phyloP scores from a whole-genome alignment of 1,284 basidiomycete genomes.

The Sanghuangporus weigelae region DNA sequence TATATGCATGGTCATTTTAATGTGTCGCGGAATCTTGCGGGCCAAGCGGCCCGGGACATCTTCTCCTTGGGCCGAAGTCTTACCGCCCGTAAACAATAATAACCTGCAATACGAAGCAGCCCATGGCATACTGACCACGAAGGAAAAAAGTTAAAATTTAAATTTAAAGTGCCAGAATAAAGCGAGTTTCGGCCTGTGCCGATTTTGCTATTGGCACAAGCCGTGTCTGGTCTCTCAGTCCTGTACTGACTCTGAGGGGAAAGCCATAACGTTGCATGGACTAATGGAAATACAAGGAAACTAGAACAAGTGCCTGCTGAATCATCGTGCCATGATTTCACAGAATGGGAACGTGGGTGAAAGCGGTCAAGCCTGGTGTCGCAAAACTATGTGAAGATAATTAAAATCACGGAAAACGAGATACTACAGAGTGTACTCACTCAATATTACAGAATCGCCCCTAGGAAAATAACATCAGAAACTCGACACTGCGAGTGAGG shows the following conservation, averaged over 20 bases:
- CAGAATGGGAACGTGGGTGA: neutral
- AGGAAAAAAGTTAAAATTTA: too few relatives aligned
- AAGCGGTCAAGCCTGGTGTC: conserved; percentile 66
- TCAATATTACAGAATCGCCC: conserved; percentile 92
- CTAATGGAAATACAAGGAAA: too few relatives aligned
- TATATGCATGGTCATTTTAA: neutral
- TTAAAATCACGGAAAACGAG: conserved; percentile 8
- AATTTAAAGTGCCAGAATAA: too few relatives aligned
- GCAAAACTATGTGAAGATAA: conserved; percentile 54
- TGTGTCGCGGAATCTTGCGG: neutral
- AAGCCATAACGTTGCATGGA: too few relatives aligned
- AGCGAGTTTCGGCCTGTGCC: too few relatives aligned
- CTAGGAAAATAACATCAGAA: conserved; percentile 35
- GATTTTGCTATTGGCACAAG: too few relatives aligned
- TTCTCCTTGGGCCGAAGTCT: neutral
- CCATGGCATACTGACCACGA: too few relatives aligned
- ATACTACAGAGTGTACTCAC: conserved; percentile 44
- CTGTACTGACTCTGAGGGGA: too few relatives aligned
- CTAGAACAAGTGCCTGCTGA: too few relatives aligned
- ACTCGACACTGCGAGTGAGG: neutral
- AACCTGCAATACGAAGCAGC: neutral
- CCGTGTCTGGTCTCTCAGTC: too few relatives aligned
- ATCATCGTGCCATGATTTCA: too few relatives aligned
- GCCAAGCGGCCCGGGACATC: neutral
- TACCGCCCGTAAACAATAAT: neutral